phyloP scores from a whole-genome alignment of 2,329 filamentous ascomycete species.

The Fusarium caatingaense region DNA sequence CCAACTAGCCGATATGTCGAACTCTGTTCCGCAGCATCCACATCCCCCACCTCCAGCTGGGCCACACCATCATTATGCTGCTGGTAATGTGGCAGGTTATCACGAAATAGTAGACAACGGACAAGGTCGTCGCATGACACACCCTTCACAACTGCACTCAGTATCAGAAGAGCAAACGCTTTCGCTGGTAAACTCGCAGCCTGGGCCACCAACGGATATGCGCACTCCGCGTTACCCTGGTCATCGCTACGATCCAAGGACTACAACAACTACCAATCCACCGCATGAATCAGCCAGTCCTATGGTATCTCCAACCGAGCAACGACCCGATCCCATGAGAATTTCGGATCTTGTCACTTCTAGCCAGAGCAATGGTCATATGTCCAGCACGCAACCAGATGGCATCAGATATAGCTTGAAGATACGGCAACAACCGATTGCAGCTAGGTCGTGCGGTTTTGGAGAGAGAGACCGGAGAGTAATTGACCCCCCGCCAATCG shows the following conservation, averaged over 20 bases:
- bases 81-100: constrained; percentile 8
- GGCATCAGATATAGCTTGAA: constrained; percentile 47
- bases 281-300: constrained; percentile 14
- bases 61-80: constrained; percentile 21
- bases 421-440: constrained; percentile 81
- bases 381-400: neutral
- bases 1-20: constrained; percentile 26
- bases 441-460: constrained; percentile 84
- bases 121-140: constrained; percentile 21
- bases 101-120: constrained; percentile 20
- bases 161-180: constrained; percentile 9
- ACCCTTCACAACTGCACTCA: constrained; percentile 12
- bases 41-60: constrained; percentile 26
- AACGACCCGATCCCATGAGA: constrained; percentile 40
- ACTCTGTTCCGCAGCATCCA: constrained; percentile 30
- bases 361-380: neutral
- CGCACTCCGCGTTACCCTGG: neutral
- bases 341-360: constrained; percentile 40
- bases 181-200: constrained; percentile 16
- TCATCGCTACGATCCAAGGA: constrained; percentile 12
- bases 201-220: constrained; percentile 4
- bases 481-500: constrained; percentile 85
- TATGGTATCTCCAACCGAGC: constrained; percentile 24
- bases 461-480: constrained; percentile 84
- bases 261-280: neutral